Base-by-base conservation (phyloP, 306 rosid genomes). In the Trifolium subterraneum region DNA sequence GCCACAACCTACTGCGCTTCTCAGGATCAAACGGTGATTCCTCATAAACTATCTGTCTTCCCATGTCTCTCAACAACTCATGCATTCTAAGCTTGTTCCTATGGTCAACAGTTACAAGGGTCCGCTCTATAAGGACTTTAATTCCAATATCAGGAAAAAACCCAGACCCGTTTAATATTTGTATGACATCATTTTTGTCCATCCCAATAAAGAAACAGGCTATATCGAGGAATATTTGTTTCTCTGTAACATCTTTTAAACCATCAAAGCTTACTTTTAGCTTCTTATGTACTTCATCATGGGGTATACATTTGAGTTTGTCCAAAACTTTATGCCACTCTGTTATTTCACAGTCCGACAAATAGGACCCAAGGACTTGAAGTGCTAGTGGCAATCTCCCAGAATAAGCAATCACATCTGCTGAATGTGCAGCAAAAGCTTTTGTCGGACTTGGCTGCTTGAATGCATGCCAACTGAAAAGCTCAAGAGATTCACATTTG, bases 1-100 rank as follows among this genome's bases (percentile, higher is more conserved):
- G 48, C 76, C 81, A 77, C 14, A 77, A 60, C 33, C 76, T 48
- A 23, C 44, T 65, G 11, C 70, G 70, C 11, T 65, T 38, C 54
- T 65, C 70, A 41, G 70, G 35, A 39, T 41, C 36, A 13, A 45
- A 22, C 0, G 64, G 71, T 10, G 64, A 41, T 2, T 22, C 71
- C 33, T n/a, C 64, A 10, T 39, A 60, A 18, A 60, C 15, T 3
- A 77, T 69, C 58, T 77, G 71, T 48, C 64, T 77, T 22, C 81
- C 81, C 81, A 77, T 77, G 10, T 47, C 70, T 23, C 54, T 35
- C 1, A 77, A 7, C 51, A 77, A 47, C 14, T 61, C 64, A 77
- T 77, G 81, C 81, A 77, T 77, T 35, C 62, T 35, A 23, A 77
- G 65, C 27, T 41, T 65, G 38, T 65, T 65, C 36, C 10, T 22